phyloP scores from a whole-genome alignment of 208 protist genomes.

The Lotmaria passim region DNA sequence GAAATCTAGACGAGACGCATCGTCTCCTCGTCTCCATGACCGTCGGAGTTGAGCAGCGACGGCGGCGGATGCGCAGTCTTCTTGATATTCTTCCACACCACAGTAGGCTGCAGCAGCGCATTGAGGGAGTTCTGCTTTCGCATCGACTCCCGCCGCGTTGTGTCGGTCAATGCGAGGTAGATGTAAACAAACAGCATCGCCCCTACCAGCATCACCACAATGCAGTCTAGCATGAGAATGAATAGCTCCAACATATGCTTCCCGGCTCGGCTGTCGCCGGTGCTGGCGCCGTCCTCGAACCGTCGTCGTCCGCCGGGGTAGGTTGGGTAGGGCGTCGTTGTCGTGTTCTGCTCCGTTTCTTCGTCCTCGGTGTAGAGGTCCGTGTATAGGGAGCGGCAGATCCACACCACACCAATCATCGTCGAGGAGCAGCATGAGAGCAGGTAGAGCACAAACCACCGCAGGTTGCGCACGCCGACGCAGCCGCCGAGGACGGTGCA shows the following conservation, averaged over 20 bases:
- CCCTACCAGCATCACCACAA: constrained; percentile 63
- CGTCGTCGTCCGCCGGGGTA: constrained; percentile 61
- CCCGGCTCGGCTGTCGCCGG: constrained; percentile 4
- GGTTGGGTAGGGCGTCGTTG: constrained; percentile 49
- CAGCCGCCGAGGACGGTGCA: constrained; percentile 88
- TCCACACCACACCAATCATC: constrained; percentile 54
- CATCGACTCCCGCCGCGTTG: constrained; percentile 50
- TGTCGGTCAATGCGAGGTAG: constrained; percentile 60
- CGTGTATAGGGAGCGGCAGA: constrained; percentile 33
- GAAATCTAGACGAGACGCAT: constrained; percentile 5
- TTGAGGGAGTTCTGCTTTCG: constrained; percentile 35
- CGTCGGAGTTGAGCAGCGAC: constrained; percentile 31
- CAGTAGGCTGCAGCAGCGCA: constrained; percentile 34
- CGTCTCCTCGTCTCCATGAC: constrained; percentile 11
- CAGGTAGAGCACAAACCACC: constrained; percentile 84
- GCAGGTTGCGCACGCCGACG: constrained; percentile 81
- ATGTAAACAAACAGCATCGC: constrained; percentile 59
- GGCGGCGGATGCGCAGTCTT: constrained; percentile 35
- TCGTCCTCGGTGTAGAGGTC: constrained; percentile 23
- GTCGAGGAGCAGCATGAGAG: constrained; percentile 27
- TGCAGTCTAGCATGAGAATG: constrained; percentile 49
- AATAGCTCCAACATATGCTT: constrained; percentile 34
- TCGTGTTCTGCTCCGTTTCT: neutral
- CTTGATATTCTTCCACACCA: constrained; percentile 40
- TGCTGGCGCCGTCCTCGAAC: constrained; percentile 7